phyloP scores from a whole-genome alignment of 495 filamentous ascomycete species.

The Penicillium dipodomyicola region DNA sequence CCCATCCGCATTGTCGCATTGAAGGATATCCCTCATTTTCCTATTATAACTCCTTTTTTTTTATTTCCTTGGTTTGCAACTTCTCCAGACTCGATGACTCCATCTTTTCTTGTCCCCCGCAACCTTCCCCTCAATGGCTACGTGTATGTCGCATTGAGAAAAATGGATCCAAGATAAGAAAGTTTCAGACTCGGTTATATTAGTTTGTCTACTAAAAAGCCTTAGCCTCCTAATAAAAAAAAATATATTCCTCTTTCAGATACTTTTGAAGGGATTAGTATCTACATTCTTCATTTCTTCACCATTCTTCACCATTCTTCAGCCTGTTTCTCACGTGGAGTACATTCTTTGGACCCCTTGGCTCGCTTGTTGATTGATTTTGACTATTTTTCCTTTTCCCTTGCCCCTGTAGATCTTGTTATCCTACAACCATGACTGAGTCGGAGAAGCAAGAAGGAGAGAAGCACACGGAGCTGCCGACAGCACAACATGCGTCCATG shows the following conservation, averaged over 20 bases:
- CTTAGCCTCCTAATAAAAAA: slow-evolving; percentile 10
- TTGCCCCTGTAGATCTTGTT: slow-evolving; percentile 5
- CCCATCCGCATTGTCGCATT: background rate
- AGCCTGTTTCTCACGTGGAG: slow-evolving; percentile 3
- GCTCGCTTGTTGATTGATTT: slow-evolving; percentile 8
- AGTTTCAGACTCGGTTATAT: slow-evolving; percentile 16
- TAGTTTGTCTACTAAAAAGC: background rate
- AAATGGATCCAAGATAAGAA: slow-evolving; percentile 22
- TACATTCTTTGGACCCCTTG: slow-evolving; percentile 11
- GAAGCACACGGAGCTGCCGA: slow-evolving; percentile 10
- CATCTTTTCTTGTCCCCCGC: slow-evolving; percentile 1
- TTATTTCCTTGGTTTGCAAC: background rate
- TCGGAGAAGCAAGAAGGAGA: slow-evolving; percentile 1
- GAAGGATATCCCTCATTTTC: background rate
- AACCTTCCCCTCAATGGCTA: background rate
- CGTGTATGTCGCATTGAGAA: slow-evolving; percentile 7
- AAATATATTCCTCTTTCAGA: background rate
- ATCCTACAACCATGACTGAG: slow-evolving; percentile 3
- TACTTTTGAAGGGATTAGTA: background rate
- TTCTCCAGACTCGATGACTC: slow-evolving; percentile 6
- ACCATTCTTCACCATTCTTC: slow-evolving; percentile 10
- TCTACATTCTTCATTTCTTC: slow-evolving; percentile 2
- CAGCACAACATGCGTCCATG: slow-evolving; percentile 21
- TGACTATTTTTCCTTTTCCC: background rate
- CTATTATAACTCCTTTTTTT: background rate